Evolutionary conservation across 2,329 filamentous ascomycete species (phyloP).

Genomic region (Pseudocercospora fijiensis): DNA sequence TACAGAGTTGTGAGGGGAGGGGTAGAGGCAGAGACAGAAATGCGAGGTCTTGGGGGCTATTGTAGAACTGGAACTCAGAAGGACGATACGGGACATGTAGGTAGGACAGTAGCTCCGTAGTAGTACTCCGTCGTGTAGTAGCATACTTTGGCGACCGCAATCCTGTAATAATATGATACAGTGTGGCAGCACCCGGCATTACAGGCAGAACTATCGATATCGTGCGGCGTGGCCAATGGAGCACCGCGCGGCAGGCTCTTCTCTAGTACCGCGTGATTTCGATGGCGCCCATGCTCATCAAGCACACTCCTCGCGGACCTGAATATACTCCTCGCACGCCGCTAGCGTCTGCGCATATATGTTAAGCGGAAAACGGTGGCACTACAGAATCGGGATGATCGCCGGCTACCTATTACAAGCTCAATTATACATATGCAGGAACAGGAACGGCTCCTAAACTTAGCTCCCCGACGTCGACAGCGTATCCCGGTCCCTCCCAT

Average conservation of each 20-base stretch:
- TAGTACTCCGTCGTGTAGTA: too few species aligned
- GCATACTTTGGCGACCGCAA: neutral
- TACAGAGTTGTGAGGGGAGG: neutral
- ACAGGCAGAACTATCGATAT: too few species aligned
- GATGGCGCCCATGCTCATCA: slow-evolving; percentile 3
- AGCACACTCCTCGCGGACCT: neutral
- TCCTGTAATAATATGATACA: too few species aligned
- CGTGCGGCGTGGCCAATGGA: neutral
- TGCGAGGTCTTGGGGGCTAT: neutral
- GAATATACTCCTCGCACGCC: too few species aligned
- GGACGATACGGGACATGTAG: too few species aligned
- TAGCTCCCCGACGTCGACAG: neutral
- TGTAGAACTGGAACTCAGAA: neutral
- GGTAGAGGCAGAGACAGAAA: neutral
- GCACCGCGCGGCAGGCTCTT: neutral
- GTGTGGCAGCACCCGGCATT: neutral
- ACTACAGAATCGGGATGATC: neutral
- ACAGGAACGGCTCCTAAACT: neutral
- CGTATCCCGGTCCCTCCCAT: too few species aligned
- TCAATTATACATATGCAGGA: too few species aligned
- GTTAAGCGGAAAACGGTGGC: neutral
- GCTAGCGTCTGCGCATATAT: slow-evolving; percentile 1
- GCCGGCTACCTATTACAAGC: neutral
- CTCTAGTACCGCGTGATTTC: too few species aligned
- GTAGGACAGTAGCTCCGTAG: too few species aligned